Percentiles rank a stretch among this genome's conserved stretches.
These are phyloP conservation scores for Rhodomyrtus tomentosa DNA, from an alignment of 345 rosid species.

Conservation along the genomic window DNA sequence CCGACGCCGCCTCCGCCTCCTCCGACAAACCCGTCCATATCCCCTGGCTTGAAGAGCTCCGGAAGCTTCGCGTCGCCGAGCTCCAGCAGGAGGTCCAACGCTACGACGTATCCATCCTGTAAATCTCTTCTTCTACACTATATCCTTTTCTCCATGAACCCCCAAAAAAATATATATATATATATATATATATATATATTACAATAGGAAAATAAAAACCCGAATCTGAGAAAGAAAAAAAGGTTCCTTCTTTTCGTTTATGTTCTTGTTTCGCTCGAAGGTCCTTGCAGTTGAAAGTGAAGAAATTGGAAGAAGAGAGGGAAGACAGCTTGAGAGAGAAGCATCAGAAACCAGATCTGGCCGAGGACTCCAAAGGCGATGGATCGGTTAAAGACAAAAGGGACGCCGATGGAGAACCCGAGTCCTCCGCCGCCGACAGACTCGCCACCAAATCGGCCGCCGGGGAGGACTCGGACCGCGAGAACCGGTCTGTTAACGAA, in stretches of 20 bases:
- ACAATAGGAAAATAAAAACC: neutral
- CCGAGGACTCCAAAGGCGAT: slow-evolving; percentile 8
- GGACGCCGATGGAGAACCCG: neutral
- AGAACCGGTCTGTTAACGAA: slow-evolving; percentile 60
- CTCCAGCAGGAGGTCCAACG: slow-evolving; percentile 61
- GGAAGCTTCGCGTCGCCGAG: slow-evolving; percentile 65
- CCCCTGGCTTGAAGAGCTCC: slow-evolving; percentile 63
- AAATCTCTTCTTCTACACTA: slow-evolving; percentile 1
- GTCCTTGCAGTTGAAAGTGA: slow-evolving; percentile 59
- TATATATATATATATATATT: too few species aligned
- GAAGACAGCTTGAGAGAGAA: slow-evolving; percentile 19
- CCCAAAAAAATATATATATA: neutral
- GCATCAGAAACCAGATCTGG: slow-evolving; percentile 40
- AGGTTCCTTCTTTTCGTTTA: neutral
- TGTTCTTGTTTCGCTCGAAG: neutral
- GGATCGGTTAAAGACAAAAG: slow-evolving; percentile 16
- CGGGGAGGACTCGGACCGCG: slow-evolving; percentile 47
- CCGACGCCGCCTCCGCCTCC: neutral
- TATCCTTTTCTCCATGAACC: neutral
- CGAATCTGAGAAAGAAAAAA: neutral
- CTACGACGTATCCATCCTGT: slow-evolving; percentile 61
- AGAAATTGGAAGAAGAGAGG: slow-evolving; percentile 51
- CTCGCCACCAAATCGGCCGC: neutral
- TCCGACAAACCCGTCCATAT: slow-evolving; percentile 10
- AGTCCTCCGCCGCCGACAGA: neutral